phyloP scores from a whole-genome alignment of 441 rosid species.

The Lepidium campestre region DNA sequence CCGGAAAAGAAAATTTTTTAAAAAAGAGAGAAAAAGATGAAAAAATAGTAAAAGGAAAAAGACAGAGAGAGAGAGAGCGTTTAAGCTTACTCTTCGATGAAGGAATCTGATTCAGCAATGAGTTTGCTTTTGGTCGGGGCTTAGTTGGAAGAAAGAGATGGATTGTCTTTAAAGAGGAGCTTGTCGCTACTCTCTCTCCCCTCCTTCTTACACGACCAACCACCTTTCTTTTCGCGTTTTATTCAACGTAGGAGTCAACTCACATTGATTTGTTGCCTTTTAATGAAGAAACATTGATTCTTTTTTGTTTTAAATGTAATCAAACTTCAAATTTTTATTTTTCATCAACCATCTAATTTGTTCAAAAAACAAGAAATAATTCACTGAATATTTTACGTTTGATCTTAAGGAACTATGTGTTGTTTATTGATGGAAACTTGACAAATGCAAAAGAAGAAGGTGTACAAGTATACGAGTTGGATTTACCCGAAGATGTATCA shows the following conservation, averaged over 20 bases:
- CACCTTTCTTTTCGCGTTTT: not conserved
- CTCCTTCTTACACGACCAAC: not conserved
- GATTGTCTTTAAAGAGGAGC: slow-evolving; percentile 15
- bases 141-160: slow-evolving; percentile 6
- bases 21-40: no score
- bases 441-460: not conserved
- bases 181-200: not conserved
- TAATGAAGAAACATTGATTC: no score
- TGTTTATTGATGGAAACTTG: not conserved
- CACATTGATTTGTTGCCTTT: not conserved
- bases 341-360: no score
- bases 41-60: not conserved
- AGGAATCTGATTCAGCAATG: slow-evolving; percentile 13
- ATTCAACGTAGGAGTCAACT: slow-evolving; percentile 4
- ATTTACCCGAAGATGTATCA: not conserved
- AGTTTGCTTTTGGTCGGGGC: slow-evolving; percentile 23
- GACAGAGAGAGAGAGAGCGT: not conserved
- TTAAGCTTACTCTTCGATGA: slow-evolving; percentile 15
- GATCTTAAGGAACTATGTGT: no score
- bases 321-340: no score
- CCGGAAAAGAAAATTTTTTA: not conserved
- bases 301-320: no score
- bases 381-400: no score
- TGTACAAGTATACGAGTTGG: not conserved
- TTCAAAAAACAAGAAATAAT: no score